Evolutionary conservation across 441 rosid species (phyloP).

Genomic region (Gossypium lobatum): DNA sequence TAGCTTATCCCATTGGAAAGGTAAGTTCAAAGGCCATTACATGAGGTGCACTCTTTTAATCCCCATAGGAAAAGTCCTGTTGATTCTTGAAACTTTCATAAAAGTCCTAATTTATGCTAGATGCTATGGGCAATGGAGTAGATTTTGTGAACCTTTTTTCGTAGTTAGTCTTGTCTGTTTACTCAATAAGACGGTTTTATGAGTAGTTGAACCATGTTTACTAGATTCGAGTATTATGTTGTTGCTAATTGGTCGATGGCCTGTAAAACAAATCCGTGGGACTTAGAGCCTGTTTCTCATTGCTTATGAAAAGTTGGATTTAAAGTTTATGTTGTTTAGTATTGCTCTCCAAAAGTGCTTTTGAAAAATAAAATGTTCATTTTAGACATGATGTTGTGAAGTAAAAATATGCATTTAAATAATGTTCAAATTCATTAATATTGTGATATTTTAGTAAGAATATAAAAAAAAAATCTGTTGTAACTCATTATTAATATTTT

Average conservation of each 20-base stretch:
- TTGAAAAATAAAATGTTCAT: no score
- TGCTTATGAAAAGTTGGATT: no score
- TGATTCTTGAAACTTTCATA: neutral
- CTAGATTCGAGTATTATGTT: neutral
- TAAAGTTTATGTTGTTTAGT: no score
- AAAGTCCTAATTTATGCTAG: neutral
- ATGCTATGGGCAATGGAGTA: neutral
- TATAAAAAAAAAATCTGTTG: no score
- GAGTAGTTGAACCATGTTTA: neutral
- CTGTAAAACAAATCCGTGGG: neutral
- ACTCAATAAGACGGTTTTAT: neutral
- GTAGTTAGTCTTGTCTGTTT: neutral
- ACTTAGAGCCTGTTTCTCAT: neutral
- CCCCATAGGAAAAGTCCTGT: neutral
- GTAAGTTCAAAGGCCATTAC: slow-evolving; percentile 25
- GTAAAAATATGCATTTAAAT: no score
- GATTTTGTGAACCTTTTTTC: neutral
- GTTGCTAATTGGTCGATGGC: neutral
- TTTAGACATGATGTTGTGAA: no score
- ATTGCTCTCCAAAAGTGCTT: no score
- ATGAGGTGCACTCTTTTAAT: neutral
- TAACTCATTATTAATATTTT: no score
- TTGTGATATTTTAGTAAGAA: no score
- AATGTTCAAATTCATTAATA: no score
- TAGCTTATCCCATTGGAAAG: slow-evolving; percentile 91